Evolutionary conservation across 805 yeast species (phyloP).

Genomic region (Lipomyces kockii): DNA sequence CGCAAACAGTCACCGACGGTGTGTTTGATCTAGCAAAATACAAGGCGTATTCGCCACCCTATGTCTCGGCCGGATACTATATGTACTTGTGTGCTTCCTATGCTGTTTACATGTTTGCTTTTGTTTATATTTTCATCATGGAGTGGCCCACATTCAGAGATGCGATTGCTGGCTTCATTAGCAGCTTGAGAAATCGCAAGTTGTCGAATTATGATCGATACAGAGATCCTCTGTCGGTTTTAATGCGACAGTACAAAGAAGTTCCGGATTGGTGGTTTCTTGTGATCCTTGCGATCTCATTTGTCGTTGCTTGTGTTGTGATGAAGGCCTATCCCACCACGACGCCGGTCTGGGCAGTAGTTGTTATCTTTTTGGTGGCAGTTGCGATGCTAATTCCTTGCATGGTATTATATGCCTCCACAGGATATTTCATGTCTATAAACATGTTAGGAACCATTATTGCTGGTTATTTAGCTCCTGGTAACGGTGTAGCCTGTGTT

Average conservation of each 20-base stretch:
- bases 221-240: constrained; percentile 50
- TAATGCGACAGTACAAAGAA: constrained; percentile 62
- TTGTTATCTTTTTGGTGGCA: constrained; percentile 61
- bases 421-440: constrained; percentile 63
- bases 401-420: constrained; percentile 63
- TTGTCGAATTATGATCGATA: constrained; percentile 11
- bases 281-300: constrained; percentile 52
- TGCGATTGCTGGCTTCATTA: constrained; percentile 17
- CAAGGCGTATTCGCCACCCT: constrained; percentile 64
- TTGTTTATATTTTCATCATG: constrained; percentile 52
- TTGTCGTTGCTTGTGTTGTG: constrained; percentile 40
- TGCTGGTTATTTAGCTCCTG: constrained; percentile 68
- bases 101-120: constrained; percentile 58
- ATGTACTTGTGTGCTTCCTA: constrained; percentile 59
- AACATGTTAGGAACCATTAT: constrained; percentile 68
- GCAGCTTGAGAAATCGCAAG: constrained; percentile 15
- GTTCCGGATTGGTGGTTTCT: constrained; percentile 79
- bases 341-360: constrained; percentile 65
- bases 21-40: constrained; percentile 55
- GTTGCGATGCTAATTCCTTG: constrained; percentile 62
- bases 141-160: constrained; percentile 42
- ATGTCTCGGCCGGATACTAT: constrained; percentile 56
- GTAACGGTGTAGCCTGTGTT: constrained; percentile 64
- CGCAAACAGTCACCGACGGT: constrained; percentile 51
- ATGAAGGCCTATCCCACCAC: constrained; percentile 52